Base-by-base conservation (phyloP, 164 flowering plant species). In the Sedum album region DNA sequence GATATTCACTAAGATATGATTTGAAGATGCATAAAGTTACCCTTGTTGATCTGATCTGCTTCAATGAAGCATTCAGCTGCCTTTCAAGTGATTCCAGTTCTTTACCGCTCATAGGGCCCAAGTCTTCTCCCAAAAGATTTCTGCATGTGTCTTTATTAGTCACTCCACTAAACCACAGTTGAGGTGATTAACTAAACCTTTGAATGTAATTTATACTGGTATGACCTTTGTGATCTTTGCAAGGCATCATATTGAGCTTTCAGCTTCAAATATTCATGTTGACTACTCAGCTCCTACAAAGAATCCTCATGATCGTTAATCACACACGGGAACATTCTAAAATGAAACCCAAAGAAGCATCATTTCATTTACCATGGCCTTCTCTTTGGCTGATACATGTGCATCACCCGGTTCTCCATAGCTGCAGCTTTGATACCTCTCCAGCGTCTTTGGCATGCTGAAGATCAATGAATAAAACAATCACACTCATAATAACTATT, bases 51-150 rank as follows among this genome's bases (percentile, higher is more conserved):
- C 97, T 80, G 72, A 94, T 91, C 76, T 88, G 97, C 83, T 86
- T 91, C 77, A 94, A 62, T 15, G 97, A 88, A 72, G 71, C 68
- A 75, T 84, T 95, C 42, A 91, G 85, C 79, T 94, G 96, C 80
- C 88, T 85, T 70, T 94, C 98, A 14, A 94, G 95, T 31, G 86
- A 74, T 70, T 94, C 98, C 21, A 94, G 95, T 72, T 94, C 97
- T 77, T 84, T 89, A 80, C 87, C 85, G 73, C 75, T 85, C 57
- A 94, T 70, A 18, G 95, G 89, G 21, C 93, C 96, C 66, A 94
- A 85, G 72, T 94, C 98, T 78, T 94, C 98, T 20, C 98, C 98
- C 65, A 89, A 66, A 62, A 94, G 90, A 72, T 91, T 91, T 86
- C 98, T 93, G 55, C 46, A 65, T 57, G 62, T 25, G 31, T 44